These are phyloP conservation scores for Eimeria acervulina DNA, from an alignment of 169 alveolate genomes.

Conservation along the genomic window DNA sequence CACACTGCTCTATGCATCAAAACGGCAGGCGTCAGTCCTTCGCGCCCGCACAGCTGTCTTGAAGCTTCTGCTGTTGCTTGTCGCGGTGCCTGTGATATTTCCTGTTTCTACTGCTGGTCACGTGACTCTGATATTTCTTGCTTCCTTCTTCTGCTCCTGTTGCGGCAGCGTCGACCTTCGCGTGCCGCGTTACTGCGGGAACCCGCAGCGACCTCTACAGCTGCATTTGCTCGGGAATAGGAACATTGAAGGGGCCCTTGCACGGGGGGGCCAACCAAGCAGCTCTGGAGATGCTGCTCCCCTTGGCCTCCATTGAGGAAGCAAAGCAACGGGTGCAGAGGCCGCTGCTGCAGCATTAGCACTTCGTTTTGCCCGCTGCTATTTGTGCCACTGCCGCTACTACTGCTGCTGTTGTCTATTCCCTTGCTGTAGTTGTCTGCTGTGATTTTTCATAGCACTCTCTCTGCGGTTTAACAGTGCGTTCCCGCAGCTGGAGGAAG, in stretches of 20 bases:
- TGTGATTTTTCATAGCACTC: not conserved
- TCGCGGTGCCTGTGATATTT: not conserved
- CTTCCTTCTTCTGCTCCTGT: constrained; percentile 8
- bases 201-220: constrained; percentile 90
- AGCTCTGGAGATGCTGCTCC: constrained; percentile 86
- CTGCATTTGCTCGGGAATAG: constrained; percentile 90
- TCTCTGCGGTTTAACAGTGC: constrained; percentile 78
- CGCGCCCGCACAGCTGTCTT: not conserved
- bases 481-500: constrained; percentile 83
- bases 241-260: constrained; percentile 91
- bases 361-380: not conserved
- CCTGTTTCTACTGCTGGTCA: no score
- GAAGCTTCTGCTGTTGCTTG: not conserved
- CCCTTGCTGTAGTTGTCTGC: not conserved
- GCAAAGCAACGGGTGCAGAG: constrained; percentile 54
- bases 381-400: constrained; percentile 24
- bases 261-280: constrained; percentile 96
- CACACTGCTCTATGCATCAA: not conserved
- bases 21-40: not conserved
- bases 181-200: constrained; percentile 92
- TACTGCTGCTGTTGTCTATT: constrained; percentile 4
- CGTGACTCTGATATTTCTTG: not conserved
- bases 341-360: not conserved
- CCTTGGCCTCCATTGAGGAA: constrained; percentile 19
- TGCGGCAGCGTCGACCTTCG: constrained; percentile 90